phyloP scores from a whole-genome alignment of 2,329 filamentous ascomycete genomes.

The Microcyclosporella mali region DNA sequence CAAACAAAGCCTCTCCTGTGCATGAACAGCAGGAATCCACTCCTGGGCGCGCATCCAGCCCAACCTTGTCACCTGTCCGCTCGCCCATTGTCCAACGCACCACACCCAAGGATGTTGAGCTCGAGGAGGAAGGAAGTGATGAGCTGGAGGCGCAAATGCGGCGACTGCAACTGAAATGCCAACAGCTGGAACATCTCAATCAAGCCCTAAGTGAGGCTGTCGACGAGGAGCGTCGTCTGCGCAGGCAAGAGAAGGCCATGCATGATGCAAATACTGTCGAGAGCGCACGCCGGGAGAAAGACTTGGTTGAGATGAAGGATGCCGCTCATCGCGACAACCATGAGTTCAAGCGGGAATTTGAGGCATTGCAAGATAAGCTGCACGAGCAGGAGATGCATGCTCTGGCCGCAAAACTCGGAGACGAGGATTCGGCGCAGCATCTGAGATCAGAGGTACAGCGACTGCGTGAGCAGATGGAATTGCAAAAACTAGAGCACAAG shows the following conservation, averaged over 20 bases:
- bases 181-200: conserved; percentile 26
- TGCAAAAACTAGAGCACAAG: conserved; percentile 11
- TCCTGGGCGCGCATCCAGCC: conserved; percentile 26
- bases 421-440: conserved; percentile 7
- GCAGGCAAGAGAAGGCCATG: conserved; percentile 16
- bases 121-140: conserved; percentile 10
- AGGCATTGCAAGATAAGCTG: conserved; percentile 19
- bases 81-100: conserved; percentile 21
- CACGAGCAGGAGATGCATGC: conserved; percentile 13
- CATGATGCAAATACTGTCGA: conserved; percentile 18
- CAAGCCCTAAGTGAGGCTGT: conserved; percentile 20
- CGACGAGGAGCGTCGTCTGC: conserved; percentile 21
- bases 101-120: conserved; percentile 3
- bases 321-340: conserved; percentile 20
- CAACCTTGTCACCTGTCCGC: conserved; percentile 25
- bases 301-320: conserved; percentile 21
- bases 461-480: conserved; percentile 17
- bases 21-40: conserved; percentile 15
- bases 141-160: conserved; percentile 21
- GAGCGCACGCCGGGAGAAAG: conserved; percentile 18
- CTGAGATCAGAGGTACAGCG: conserved; percentile 18
- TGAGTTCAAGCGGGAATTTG: conserved; percentile 20
- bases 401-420: conserved; percentile 8
- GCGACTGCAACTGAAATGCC: conserved; percentile 21
- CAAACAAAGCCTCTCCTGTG: conserved; percentile 2